Evolutionary conservation across 768 basidiomycete species (phyloP).

Genomic region (Piloderma croceum): DNA sequence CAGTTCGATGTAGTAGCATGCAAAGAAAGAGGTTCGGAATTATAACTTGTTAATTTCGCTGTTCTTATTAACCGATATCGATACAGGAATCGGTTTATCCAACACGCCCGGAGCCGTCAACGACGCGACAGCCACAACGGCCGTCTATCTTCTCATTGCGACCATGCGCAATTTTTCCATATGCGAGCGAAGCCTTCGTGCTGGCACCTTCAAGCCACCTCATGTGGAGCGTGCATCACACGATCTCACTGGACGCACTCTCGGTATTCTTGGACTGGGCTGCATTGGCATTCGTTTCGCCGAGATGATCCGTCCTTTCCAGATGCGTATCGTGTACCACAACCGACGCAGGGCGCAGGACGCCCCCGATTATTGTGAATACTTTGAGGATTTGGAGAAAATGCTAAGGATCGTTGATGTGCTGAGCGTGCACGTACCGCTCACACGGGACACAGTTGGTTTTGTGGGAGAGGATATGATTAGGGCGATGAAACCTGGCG

Average conservation of each 20-base stretch:
- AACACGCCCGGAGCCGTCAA: constrained; percentile 90
- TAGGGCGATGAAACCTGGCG: constrained; percentile 67
- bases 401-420: constrained; percentile 74
- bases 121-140: constrained; percentile 87
- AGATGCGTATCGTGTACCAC: constrained; percentile 87
- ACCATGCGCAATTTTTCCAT: constrained; percentile 67
- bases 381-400: constrained; percentile 57
- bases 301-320: constrained; percentile 70
- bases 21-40: constrained; percentile 52
- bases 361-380: constrained; percentile 72
- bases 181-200: constrained; percentile 54
- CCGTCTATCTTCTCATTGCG: constrained; percentile 76
- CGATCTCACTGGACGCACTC: constrained; percentile 62
- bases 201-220: constrained; percentile 55
- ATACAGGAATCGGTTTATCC: constrained; percentile 77
- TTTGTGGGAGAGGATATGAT: constrained; percentile 75
- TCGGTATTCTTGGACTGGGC: constrained; percentile 72
- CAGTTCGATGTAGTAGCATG: constrained; percentile 75
- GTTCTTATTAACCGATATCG: background rate
- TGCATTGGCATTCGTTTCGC: constrained; percentile 72
- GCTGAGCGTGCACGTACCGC: constrained; percentile 80
- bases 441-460: constrained; percentile 67
- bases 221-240: constrained; percentile 44
- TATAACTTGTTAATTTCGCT: background rate
- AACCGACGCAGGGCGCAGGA: constrained; percentile 50